Percentiles rank a stretch among this genome's conserved stretches.
phyloP scores from a whole-genome alignment of 148 eudicot species.

The Vaccinium darrowii region DNA sequence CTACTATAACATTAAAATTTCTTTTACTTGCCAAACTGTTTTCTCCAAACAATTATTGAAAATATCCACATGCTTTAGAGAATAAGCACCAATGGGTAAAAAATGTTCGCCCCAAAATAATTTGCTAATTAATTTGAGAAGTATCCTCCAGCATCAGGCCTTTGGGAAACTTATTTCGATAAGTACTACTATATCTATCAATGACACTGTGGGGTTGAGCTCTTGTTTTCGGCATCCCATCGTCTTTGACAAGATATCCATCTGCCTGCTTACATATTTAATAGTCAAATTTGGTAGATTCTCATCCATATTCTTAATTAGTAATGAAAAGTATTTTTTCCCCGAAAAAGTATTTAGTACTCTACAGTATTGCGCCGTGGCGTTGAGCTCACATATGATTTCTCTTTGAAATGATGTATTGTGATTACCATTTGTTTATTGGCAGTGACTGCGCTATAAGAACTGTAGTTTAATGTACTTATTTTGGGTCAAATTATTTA shows the following conservation, averaged over 20 bases:
- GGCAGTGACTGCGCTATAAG: background rate
- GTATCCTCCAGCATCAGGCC: background rate
- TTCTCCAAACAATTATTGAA: no score
- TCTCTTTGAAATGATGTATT: background rate
- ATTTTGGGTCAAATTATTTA: no score
- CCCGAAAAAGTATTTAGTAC: no score
- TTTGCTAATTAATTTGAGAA: background rate
- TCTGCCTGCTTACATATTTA: constrained; percentile 13
- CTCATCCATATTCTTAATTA: no score
- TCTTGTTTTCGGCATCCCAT: constrained; percentile 25
- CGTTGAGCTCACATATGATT: background rate
- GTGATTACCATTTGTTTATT: background rate
- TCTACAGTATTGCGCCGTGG: background rate
- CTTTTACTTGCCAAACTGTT: no score
- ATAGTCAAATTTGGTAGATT: no score
- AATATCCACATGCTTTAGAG: background rate
- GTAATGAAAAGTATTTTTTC: no score
- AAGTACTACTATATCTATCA: no score
- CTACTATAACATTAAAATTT: no score
- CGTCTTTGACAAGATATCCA: constrained; percentile 24
- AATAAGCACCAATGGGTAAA: background rate
- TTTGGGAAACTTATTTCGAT: background rate
- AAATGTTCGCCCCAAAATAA: background rate
- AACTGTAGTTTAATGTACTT: no score
- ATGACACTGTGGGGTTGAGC: background rate